Evolutionary conservation across 495 filamentous ascomycete species (phyloP).

Genomic region (Tuber microsphaerosporum): DNA sequence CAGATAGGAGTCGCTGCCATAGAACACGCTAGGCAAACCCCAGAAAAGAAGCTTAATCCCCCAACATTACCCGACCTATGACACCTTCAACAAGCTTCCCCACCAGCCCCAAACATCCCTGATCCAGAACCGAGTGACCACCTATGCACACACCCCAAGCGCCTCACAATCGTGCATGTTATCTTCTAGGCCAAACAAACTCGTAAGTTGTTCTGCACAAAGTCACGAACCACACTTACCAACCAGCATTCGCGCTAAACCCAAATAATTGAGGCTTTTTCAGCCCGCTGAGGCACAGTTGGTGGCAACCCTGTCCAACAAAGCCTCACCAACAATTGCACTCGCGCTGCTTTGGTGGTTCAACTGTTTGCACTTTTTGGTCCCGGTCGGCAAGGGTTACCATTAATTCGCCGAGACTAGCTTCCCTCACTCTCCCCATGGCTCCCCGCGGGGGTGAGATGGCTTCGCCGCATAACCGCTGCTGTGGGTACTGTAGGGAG

Average conservation of each 20-base stretch:
- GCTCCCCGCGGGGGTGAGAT: background rate
- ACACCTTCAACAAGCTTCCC: background rate
- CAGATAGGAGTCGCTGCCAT: too few species aligned
- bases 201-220: background rate
- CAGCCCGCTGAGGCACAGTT: background rate
- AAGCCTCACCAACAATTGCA: background rate
- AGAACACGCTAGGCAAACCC: background rate
- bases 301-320: background rate
- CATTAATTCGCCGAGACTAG: background rate
- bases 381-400: background rate
- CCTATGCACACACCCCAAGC: background rate
- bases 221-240: background rate
- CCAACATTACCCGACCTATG: background rate
- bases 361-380: too few species aligned
- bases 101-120: background rate
- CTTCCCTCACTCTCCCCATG: background rate
- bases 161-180: background rate
- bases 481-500: background rate
- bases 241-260: background rate
- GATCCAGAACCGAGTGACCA: background rate
- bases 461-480: background rate
- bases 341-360: background rate
- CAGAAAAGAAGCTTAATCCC: background rate
- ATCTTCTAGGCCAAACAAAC: background rate
- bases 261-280: background rate